Percentiles rank a stretch among this genome's conserved stretches.
Conservation (phyloP, 2,329 filamentous ascomycete genomes). For the Epichloe amarillans region DNA sequence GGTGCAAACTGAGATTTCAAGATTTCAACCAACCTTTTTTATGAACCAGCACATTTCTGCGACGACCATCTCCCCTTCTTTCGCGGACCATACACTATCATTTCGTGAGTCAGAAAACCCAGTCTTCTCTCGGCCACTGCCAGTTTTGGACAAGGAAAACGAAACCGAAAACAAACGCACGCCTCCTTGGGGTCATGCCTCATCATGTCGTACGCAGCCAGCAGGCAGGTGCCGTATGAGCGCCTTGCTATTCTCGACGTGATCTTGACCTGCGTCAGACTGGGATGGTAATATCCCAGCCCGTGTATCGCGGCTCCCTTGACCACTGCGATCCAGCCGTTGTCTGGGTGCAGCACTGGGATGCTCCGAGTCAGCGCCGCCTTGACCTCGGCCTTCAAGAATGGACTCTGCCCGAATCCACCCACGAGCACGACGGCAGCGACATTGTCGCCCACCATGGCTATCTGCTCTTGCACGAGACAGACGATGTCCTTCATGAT, state of each 20-base stretch:
- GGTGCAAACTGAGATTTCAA: too few relatives aligned
- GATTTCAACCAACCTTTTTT: constrained; percentile 16
- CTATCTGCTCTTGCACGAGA: constrained; percentile 27
- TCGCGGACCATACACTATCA: constrained; percentile 23
- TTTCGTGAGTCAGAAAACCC: too few relatives aligned
- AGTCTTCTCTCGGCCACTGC: too few relatives aligned
- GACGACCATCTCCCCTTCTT: constrained; percentile 23
- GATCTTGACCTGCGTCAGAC: constrained; percentile 16
- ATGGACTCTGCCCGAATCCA: constrained; percentile 33
- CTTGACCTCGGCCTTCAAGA: constrained; percentile 28
- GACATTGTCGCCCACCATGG: constrained; percentile 21
- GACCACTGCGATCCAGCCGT: constrained; percentile 36
- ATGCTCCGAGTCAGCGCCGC: constrained; percentile 21
- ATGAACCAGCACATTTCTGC: constrained; percentile 28
- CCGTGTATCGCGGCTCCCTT: constrained; percentile 35
- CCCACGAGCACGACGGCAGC: constrained; percentile 33
- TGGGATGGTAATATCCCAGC: constrained; percentile 18
- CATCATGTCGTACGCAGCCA: constrained; percentile 22
- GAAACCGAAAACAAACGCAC: constrained; percentile 12
- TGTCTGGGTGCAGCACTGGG: constrained; percentile 33
- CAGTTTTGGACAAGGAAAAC: constrained; percentile 7
- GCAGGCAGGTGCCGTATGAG: constrained; percentile 24
- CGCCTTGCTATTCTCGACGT: constrained; percentile 23
- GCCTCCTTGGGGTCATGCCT: constrained; percentile 23
- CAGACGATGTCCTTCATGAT: constrained; percentile 30